phyloP scores from a whole-genome alignment of 2,329 filamentous ascomycete genomes.

The Periconia digitata region DNA sequence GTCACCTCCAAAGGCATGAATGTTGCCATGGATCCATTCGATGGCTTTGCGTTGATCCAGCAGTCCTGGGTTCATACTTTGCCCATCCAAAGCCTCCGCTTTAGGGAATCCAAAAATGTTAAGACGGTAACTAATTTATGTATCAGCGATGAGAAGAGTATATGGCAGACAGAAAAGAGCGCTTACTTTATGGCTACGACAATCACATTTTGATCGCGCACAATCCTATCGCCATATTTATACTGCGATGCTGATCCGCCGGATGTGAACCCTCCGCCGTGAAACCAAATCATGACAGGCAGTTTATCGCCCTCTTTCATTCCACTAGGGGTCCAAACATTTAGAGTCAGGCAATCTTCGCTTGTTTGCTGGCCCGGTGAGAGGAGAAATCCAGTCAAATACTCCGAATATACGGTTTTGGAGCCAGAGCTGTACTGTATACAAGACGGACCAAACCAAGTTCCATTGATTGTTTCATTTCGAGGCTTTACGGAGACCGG shows the following conservation, averaged over 20 bases:
- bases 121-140: slow-evolving; percentile 25
- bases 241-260: slow-evolving; percentile 50
- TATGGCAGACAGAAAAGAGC: neutral
- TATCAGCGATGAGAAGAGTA: neutral
- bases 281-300: slow-evolving; percentile 52
- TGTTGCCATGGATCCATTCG: slow-evolving; percentile 44
- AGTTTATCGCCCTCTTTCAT: slow-evolving; percentile 19
- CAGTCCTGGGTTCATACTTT: slow-evolving; percentile 37
- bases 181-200: slow-evolving; percentile 44
- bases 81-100: slow-evolving; percentile 24
- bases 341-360: slow-evolving; percentile 31
- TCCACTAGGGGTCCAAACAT: slow-evolving; percentile 26
- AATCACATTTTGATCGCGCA: slow-evolving; percentile 45
- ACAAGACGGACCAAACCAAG: slow-evolving; percentile 23
- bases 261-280: slow-evolving; percentile 49
- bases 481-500: slow-evolving; percentile 16
- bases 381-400: slow-evolving; percentile 22
- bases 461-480: slow-evolving; percentile 15
- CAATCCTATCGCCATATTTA: slow-evolving; percentile 50
- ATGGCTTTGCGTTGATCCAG: slow-evolving; percentile 41
- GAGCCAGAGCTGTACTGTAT: slow-evolving; percentile 21
- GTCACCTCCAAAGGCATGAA: slow-evolving; percentile 34
- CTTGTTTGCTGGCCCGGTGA: slow-evolving; percentile 18
- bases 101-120: slow-evolving; percentile 43
- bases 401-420: slow-evolving; percentile 22